Base-by-base conservation (phyloP, 2,329 filamentous ascomycete genomes). In the Pseudocercospora crystallina region DNA sequence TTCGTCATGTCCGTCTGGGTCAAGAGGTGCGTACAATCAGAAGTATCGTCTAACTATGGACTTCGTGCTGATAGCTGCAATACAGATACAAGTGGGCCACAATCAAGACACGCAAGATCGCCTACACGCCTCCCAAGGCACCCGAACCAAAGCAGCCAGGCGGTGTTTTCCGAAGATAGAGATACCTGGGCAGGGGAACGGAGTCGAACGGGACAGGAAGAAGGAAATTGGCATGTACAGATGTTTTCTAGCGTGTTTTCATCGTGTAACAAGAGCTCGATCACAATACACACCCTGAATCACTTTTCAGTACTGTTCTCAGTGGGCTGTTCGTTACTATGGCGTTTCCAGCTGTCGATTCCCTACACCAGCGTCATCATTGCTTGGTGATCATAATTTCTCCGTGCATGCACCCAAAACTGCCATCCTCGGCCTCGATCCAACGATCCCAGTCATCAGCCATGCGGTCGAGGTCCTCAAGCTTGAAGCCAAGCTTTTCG, bases 1-100 rank as follows among this genome's bases (percentile, higher is more conserved):
- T 87, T 90, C 70, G 90, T 89, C 50, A 68, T 97, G 67, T 95
- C 88, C 73, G 84, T 99, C 66, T 99, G 91, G 90, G 87, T 97
- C 61, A 99, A 99, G 88, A 86, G 91, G 79, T 78, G 63, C 63
- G 73, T 56, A 14, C 20, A 9, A 37, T 12, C 4, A 38, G 13
- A 15, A n/a, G 3, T 14, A 12, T 7, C 7, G 0, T 12, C 5
- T 10, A 34, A 17, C 2, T 17, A 2, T 8, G 1, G 14, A 14
- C 5, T 42, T 41, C 2, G 55, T 43, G 57, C 66, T 73, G 56
- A 73, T 64, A 40, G 34, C 7, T 55, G 9, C 47, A 13, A 17
- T 26, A 49, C 56, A 79, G 76, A 66, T 99, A 99, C 86, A 99
- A 97, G 85, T 99, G 94, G 94, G 82, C 90, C 54, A 85, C 88